Conservation (phyloP, 352 stramenopile genomes). For the Pythium rishiriense region DNA sequence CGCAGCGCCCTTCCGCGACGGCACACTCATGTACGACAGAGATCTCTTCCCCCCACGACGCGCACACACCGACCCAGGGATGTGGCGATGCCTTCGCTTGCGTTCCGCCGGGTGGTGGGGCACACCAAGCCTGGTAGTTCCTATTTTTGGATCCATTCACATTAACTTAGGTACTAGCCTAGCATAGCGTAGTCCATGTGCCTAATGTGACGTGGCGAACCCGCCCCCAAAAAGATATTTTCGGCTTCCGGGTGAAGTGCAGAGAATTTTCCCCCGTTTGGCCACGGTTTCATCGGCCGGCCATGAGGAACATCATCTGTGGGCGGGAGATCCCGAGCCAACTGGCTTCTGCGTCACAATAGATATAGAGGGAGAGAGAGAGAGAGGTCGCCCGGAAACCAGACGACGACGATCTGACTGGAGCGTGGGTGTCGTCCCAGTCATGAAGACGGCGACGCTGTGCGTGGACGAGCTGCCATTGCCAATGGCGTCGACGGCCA, state of each 20-base stretch:
- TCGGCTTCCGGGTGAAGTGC: slow-evolving; percentile 14
- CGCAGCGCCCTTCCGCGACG: slow-evolving; percentile 4
- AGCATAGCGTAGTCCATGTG: background rate
- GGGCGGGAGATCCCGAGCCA: background rate
- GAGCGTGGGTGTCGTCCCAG: too few relatives aligned
- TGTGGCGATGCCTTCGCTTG: background rate
- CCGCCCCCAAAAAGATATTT: slow-evolving; percentile 10
- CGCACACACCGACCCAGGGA: too few relatives aligned
- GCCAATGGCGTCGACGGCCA: slow-evolving; percentile 1
- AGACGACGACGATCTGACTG: background rate
- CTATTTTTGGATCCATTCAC: background rate
- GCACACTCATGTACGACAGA: slow-evolving; percentile 14
- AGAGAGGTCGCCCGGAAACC: background rate
- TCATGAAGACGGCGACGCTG: slow-evolving; percentile 21
- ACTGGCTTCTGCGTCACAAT: background rate
- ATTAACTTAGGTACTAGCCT: background rate
- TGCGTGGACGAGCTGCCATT: slow-evolving; percentile 23
- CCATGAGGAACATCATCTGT: slow-evolving; percentile 8
- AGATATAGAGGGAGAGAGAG: slow-evolving; percentile 13
- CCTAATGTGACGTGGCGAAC: background rate
- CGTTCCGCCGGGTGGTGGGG: background rate
- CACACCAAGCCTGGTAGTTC: background rate
- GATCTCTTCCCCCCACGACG: too few relatives aligned
- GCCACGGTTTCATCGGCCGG: background rate
- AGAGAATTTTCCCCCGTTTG: slow-evolving; percentile 9